Evolutionary conservation across 768 basidiomycete species (phyloP).

Genomic region (Gymnopilus junonius): DNA sequence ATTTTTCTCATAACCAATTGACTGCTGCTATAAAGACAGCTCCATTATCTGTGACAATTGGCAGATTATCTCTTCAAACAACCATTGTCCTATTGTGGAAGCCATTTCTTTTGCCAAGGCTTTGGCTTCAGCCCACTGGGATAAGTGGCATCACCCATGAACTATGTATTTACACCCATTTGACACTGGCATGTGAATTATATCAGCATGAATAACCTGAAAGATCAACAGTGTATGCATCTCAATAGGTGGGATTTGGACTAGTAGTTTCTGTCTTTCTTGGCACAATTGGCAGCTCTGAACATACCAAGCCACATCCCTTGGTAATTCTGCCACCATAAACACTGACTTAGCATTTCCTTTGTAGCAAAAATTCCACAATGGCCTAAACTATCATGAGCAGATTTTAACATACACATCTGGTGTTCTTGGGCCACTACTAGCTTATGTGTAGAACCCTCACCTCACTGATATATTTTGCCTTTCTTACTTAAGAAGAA

Average conservation of each 20-base stretch:
- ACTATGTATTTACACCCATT: conserved; percentile 27
- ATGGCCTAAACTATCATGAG: conserved; percentile 30
- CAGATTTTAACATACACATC: conserved; percentile 28
- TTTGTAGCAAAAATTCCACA: conserved; percentile 25
- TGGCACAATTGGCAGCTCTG: conserved; percentile 30
- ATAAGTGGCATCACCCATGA: conserved; percentile 21
- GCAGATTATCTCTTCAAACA: conserved; percentile 35
- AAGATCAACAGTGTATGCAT: conserved; percentile 16
- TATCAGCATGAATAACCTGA: conserved; percentile 6
- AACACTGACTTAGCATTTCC: conserved; percentile 17
- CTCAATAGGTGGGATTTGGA: conserved; percentile 21
- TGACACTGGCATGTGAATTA: conserved; percentile 10
- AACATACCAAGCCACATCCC: conserved; percentile 29
- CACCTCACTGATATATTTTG: conserved; percentile 13
- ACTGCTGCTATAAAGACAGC: conserved; percentile 20
- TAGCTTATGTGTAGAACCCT: conserved; percentile 18
- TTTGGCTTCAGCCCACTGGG: conserved; percentile 26
- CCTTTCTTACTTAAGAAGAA: conserved; percentile 26
- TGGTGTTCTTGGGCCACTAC: conserved; percentile 21
- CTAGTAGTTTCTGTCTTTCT: conserved; percentile 15
- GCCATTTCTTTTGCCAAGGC: conserved; percentile 25
- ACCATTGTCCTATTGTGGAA: conserved; percentile 22
- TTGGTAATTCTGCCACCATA: conserved; percentile 34
- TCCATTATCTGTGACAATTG: conserved; percentile 48
- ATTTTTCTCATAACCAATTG: conserved; percentile 23